Base-by-base conservation (phyloP, 208 protist genomes). In the Wallacemonas sp. region DNA sequence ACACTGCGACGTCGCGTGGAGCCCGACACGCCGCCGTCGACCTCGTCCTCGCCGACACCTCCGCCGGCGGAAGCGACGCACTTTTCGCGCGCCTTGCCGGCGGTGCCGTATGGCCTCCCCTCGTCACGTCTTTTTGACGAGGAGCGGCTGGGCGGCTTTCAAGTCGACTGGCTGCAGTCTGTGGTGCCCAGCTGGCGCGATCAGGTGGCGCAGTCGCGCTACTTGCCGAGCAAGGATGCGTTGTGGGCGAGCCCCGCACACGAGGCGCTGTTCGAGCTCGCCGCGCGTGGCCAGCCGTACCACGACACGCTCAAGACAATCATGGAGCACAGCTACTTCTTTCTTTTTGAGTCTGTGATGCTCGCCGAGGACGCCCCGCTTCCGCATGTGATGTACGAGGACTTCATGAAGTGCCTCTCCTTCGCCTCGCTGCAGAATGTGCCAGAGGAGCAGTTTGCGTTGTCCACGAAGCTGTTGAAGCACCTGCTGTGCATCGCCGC, bases 371-470 rank as follows among this genome's bases (percentile, higher is more conserved):
- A 92, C 54, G 91, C 87, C 11, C 91, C 91, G 22, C 76, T 94
- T 61, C 91, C 91, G 16, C 87, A 96, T 54, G 74, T 94, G 12
- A 66, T 96, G 52, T 96, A 96, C 73, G 87, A 94, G 36, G 91
- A 96, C 63, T 80, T 96, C 23, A 91, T 93, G 88, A 85, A 92
- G 61, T 82, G 71, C 26, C 70, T 83, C 11, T 92, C 88, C 12
- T 94, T 96, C 50, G 42, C 80, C 3, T 90, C 84, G 0, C 72
- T 85, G 18, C 91, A 96, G 75, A 74, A 69, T 2, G 84, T 75
- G 42, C 91, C 91, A 11, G 84, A 94, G 77, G 81, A 87, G 57
- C 91, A 96, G 74, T 96, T 96, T 57, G 77, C 78, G 36, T 69
- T 96, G 16, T 54, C 76, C 0, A 61, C 77, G 4, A 25, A 41